Base-by-base conservation (phyloP, 352 stramenopile genomes). In the Halophytophthora polymorphica region DNA sequence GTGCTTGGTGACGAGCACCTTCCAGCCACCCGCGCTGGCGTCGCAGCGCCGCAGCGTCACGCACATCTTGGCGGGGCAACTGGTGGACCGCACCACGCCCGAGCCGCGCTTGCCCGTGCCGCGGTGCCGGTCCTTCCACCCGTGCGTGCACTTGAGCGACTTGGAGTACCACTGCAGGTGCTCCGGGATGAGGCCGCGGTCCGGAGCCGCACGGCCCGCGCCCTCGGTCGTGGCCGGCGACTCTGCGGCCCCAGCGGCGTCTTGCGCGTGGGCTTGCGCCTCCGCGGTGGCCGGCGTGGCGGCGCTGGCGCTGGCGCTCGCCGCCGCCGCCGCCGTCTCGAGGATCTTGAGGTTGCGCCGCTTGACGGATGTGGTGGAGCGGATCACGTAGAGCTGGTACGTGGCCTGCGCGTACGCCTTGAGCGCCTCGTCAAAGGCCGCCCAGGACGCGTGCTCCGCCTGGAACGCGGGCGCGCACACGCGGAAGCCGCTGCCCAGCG, bases 121-220 rank as follows among this genome's bases (percentile, higher is more conserved):
- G 18, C 80, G 75, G 35, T 83, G 66, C 7, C 80, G 75, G 36
- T 83, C 64, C 53, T 89, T 89, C 80, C 80, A 91, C 6, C 80
- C 80, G 55, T 91, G 80, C 6, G 80, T 91, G 44, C 80, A 91
- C 62, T 86, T 85, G 31, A 91, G 66, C 28, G 80, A 88, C 66
- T 91, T 91, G 39, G 80, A 91, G 47, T 91, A 91, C 80, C 80
- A 91, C 41, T 73, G 69, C 52, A 68, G 83, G 28, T 58, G 66
- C 49, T 82, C 66, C 0, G 80, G 80, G 36, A 91, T 88, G 52
- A 88, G 52, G 45, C 63, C 70, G 18, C 64, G 70, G 17, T 75
- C 61, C 23, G 48, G n/a, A n/a, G n/a, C n/a, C n/a, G n/a, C 70
- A 21, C 64, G 70, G 17, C 73, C 61, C 23, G 48, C 29, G 0